Evolutionary conservation across 129 eudicot species (phyloP).

Genomic region (Silybum marianum): DNA sequence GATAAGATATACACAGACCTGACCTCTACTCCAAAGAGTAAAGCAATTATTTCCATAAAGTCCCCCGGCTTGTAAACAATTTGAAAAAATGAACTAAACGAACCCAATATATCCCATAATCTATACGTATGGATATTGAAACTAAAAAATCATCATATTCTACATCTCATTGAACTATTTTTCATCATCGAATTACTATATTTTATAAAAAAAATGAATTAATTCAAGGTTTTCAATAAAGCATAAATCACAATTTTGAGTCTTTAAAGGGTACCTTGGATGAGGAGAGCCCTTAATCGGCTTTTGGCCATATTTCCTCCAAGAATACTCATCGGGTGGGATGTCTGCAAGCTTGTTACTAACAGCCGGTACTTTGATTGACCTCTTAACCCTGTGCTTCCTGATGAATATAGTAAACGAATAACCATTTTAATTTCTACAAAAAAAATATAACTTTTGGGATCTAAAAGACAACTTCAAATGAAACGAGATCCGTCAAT

Average conservation of each 20-base stretch:
- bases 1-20: neutral
- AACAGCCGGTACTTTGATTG: conserved; percentile 95
- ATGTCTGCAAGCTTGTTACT: conserved; percentile 98
- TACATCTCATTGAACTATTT: neutral
- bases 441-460: neutral
- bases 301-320: conserved; percentile 99
- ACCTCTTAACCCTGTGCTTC: conserved; percentile 88
- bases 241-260: neutral
- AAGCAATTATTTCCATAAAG: neutral
- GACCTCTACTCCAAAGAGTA: neutral
- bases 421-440: neutral
- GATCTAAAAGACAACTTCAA: neutral
- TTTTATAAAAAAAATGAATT: neutral
- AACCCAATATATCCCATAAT: neutral
- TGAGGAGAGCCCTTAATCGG: conserved; percentile 99
- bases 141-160: neutral
- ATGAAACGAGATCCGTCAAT: neutral
- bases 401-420: conserved; percentile 37
- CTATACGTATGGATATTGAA: neutral
- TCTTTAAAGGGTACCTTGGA: conserved; percentile 64
- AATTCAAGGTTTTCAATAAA: neutral
- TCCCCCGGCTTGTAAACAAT: neutral
- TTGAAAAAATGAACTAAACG: neutral
- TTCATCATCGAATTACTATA: neutral
- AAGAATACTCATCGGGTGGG: conserved; percentile 94